Base-by-base conservation (phyloP, 345 rosid genomes). In the Hibiscus mutabilis region DNA sequence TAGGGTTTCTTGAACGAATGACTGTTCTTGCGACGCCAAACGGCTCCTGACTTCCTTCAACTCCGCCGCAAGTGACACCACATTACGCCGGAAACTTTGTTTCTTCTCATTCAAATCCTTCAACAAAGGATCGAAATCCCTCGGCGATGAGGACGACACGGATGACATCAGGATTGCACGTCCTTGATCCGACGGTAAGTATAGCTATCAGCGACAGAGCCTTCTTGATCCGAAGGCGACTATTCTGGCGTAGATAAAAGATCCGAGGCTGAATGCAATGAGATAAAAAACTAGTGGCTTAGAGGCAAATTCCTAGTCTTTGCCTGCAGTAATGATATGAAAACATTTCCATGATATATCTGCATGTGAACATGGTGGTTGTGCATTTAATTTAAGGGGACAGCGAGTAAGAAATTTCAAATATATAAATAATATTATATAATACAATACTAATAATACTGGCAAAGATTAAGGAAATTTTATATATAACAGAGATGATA, bases 61-160 rank as follows among this genome's bases (percentile, higher is more conserved):
- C 80, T 91, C 98, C 2, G 91, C 83, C 7, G 96, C 98, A 18
- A 94, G 80, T 16, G 95, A 94, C 49, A 85, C 95, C 16, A 94
- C 96, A 81, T 91, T 94, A 62, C 85, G 82, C 75, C 91, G 77
- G 69, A 94, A 94, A 77, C 80, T 86, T 65, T 83, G 97, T 80
- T 94, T 94, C 91, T 86, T 94, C 88, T 91, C 98, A 70, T 89
- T 82, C 78, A 94, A 75, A 74, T 91, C 98, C 79, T 89, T 90
- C 84, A 94, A 74, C 71, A 91, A 44, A 0, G 96, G 98, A 81
- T 94, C 98, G 53, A 85, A 76, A 47, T 85, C 91, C 63, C 86
- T 75, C 3, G 75, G 53, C 10, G 83, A 74, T 1, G 79, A 65
- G 1, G 85, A 67, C 1, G 77, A 40, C 15, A 57, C 44, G 46